Evolutionary conservation across 495 filamentous ascomycete genomes (phyloP).

Genomic region (Penicillium bialowiezense): DNA sequence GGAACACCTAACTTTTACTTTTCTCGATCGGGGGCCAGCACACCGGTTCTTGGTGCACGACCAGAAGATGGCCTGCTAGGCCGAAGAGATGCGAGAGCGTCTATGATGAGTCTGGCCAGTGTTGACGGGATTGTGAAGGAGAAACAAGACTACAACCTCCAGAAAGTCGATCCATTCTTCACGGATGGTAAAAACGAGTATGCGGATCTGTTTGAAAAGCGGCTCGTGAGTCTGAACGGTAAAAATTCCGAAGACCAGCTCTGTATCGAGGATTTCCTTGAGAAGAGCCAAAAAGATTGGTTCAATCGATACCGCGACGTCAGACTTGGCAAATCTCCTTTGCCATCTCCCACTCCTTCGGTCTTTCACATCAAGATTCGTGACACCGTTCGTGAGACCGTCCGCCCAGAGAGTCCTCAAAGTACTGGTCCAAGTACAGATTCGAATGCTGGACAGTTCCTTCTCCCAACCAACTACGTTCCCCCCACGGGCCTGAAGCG

Average conservation of each 20-base stretch:
- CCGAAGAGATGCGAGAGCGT: constrained; percentile 4
- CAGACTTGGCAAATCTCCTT: constrained; percentile 47
- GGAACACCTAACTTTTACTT: constrained; percentile 11
- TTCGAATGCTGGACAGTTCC: constrained; percentile 32
- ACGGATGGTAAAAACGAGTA: constrained; percentile 63
- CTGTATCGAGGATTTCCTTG: constrained; percentile 65
- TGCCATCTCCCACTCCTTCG: constrained; percentile 39
- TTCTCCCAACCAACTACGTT: constrained; percentile 46
- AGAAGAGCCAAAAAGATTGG: constrained; percentile 68
- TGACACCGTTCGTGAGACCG: too few species aligned
- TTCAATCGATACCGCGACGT: constrained; percentile 61
- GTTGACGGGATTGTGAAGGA: constrained; percentile 51
- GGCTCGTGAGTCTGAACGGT: constrained; percentile 54
- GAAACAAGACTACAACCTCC: constrained; percentile 57
- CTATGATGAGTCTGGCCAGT: constrained; percentile 38
- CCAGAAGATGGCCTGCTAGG: constrained; percentile 48
- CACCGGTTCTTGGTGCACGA: constrained; percentile 31
- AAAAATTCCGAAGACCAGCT: constrained; percentile 56
- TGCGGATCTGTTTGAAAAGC: constrained; percentile 55
- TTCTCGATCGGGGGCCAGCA: constrained; percentile 13
- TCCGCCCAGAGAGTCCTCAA: constrained; percentile 52
- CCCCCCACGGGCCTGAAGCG: constrained; percentile 63
- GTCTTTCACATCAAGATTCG: constrained; percentile 51
- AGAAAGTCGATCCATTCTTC: constrained; percentile 70
- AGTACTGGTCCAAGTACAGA: constrained; percentile 40